phyloP scores from a whole-genome alignment of 768 basidiomycete genomes.

The Mycena indigotica region DNA sequence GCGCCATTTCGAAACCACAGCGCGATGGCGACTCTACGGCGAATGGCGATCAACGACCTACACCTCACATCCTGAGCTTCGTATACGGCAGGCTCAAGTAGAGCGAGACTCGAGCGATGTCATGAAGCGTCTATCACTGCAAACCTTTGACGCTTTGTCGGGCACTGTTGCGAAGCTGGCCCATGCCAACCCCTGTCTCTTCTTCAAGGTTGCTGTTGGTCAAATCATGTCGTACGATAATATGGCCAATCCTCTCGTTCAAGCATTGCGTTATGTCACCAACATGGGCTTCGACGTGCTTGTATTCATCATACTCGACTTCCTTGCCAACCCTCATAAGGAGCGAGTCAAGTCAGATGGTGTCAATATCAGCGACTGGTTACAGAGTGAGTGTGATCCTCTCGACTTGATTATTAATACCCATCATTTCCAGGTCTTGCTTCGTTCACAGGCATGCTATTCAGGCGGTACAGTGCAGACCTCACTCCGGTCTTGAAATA shows the following conservation, averaged over 20 bases:
- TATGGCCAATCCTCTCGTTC: conserved; percentile 85
- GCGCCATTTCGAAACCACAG: conserved; percentile 71
- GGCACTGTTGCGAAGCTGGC: conserved; percentile 90
- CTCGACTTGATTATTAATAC: conserved; percentile 9
- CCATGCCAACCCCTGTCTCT: conserved; percentile 90
- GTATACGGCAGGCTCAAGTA: conserved; percentile 78
- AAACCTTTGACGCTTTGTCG: conserved; percentile 82
- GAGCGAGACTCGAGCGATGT: conserved; percentile 89
- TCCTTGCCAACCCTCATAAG: conserved; percentile 80
- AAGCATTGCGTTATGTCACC: conserved; percentile 84
- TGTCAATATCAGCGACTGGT: conserved; percentile 87
- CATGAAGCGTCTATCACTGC: conserved; percentile 81
- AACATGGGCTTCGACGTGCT: conserved; percentile 95
- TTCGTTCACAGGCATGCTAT: conserved; percentile 91
- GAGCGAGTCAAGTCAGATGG: conserved; percentile 89
- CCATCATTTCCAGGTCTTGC: conserved; percentile 67
- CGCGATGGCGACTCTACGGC: conserved; percentile 91
- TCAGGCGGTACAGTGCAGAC: conserved; percentile 82
- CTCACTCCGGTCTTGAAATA: conserved; percentile 84
- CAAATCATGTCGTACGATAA: conserved; percentile 98
- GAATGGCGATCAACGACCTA: conserved; percentile 86
- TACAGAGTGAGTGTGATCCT: conserved; percentile 71
- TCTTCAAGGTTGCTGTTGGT: conserved; percentile 86
- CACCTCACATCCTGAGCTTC: conserved; percentile 75
- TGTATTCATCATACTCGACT: conserved; percentile 84